phyloP scores from a whole-genome alignment of 2,329 filamentous ascomycete genomes.

The Mollisiaceae sp. region DNA sequence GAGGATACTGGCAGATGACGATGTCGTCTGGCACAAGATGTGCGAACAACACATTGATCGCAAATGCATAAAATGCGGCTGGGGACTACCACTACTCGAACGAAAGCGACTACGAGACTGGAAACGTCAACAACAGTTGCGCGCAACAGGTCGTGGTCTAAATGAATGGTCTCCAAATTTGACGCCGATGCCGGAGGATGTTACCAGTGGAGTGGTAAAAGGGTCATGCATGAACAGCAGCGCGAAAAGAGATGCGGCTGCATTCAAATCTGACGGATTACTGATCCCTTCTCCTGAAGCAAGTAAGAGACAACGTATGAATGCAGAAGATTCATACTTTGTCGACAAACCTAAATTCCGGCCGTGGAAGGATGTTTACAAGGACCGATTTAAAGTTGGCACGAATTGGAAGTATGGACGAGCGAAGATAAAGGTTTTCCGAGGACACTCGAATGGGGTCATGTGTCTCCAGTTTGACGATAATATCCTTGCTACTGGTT shows the following conservation, averaged over 20 bases:
- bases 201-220: constrained; percentile 18
- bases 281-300: constrained; percentile 21
- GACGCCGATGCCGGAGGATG: constrained; percentile 51
- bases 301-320: constrained; percentile 36
- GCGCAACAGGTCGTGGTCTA: constrained; percentile 62
- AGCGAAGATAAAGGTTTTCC: constrained; percentile 82
- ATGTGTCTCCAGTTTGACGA: constrained; percentile 76
- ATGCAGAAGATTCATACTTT: constrained; percentile 33
- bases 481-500: constrained; percentile 88
- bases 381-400: constrained; percentile 92
- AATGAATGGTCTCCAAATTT: constrained; percentile 58
- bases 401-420: constrained; percentile 97
- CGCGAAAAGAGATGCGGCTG: constrained; percentile 36
- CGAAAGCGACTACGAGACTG: constrained; percentile 85
- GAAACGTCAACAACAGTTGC: constrained; percentile 74
- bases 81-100: constrained; percentile 89
- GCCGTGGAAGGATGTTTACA: constrained; percentile 97
- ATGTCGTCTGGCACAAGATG: constrained; percentile 98
- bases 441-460: constrained; percentile 86
- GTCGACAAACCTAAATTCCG: constrained; percentile 56
- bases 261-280: constrained; percentile 27
- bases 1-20: constrained; percentile 91
- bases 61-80: constrained; percentile 94
- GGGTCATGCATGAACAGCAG: constrained; percentile 25
- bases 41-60: constrained; percentile 96